Percentiles rank a stretch among this genome's conserved stretches.
Evolutionary conservation across 495 filamentous ascomycete species (phyloP).

Genomic region (Aspergillus bertholletiae): DNA sequence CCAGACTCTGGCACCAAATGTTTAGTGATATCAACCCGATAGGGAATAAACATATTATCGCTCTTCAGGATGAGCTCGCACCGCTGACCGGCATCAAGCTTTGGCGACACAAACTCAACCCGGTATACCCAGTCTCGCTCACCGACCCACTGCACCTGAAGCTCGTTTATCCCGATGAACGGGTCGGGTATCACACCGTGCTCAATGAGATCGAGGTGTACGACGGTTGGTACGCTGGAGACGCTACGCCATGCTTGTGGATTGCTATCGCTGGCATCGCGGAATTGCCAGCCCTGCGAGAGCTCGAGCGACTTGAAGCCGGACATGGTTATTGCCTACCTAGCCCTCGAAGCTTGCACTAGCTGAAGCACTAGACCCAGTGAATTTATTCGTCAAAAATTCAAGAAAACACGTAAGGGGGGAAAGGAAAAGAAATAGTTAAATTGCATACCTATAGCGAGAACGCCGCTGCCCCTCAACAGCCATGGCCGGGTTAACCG

Average conservation of each 20-base stretch:
- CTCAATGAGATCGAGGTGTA: constrained; percentile 65
- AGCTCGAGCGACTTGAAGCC: neutral
- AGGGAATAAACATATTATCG: constrained; percentile 78
- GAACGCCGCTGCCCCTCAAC: neutral
- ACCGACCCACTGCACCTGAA: constrained; percentile 69
- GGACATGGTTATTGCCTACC: neutral
- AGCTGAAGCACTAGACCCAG: too few species aligned
- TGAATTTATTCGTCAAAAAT: too few species aligned
- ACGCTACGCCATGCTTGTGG: constrained; percentile 1
- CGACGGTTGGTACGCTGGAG: constrained; percentile 22
- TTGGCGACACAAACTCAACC: neutral
- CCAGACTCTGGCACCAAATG: constrained; percentile 37
- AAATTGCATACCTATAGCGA: neutral
- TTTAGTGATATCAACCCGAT: constrained; percentile 64
- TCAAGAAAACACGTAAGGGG: too few species aligned
- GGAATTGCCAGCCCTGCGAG: neutral
- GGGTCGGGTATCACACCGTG: constrained; percentile 60
- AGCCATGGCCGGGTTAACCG: too few species aligned
- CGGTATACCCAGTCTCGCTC: constrained; percentile 60
- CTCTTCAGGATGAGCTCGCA: constrained; percentile 58
- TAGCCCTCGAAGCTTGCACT: neutral
- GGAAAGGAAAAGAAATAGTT: too few species aligned
- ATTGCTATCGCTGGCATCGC: constrained; percentile 3
- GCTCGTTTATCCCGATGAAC: constrained; percentile 67
- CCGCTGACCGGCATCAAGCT: neutral